phyloP scores from a whole-genome alignment of 2,329 filamentous ascomycete species.

The Fusarium mangiferae region DNA sequence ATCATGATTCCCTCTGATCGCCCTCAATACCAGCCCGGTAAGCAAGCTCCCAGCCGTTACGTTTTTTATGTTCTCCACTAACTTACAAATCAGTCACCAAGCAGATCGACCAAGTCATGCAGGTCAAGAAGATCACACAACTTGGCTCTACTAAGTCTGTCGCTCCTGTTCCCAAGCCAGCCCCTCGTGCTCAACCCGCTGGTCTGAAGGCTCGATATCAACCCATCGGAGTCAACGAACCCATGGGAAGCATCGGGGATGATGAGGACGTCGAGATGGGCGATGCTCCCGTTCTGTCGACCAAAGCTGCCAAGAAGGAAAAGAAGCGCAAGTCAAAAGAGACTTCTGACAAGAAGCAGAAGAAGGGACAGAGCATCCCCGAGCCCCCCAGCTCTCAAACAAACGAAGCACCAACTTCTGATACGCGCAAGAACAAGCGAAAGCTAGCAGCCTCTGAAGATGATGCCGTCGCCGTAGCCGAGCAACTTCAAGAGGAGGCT shows the following conservation, averaged over 20 bases:
- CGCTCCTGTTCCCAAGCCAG: conserved; percentile 60
- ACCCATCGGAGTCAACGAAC: conserved; percentile 66
- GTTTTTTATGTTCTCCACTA: conserved; percentile 11
- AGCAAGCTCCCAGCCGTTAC: conserved; percentile 49
- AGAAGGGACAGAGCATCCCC: conserved; percentile 32
- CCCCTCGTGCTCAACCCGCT: conserved; percentile 72
- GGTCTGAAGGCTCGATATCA: conserved; percentile 74
- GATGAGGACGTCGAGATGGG: conserved; percentile 59
- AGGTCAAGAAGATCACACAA: conserved; percentile 71
- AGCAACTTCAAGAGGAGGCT: conserved; percentile 50
- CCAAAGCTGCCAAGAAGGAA: conserved; percentile 46
- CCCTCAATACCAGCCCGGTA: conserved; percentile 65
- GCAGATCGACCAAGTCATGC: conserved; percentile 68
- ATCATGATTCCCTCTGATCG: conserved; percentile 70
- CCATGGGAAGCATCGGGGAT: conserved; percentile 55
- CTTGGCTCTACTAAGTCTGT: conserved; percentile 56
- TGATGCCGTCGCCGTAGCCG: conserved; percentile 49
- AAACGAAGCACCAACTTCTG: conserved; percentile 30
- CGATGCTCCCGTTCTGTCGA: conserved; percentile 48
- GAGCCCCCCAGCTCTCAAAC: conserved; percentile 28
- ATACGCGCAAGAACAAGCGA: conserved; percentile 50
- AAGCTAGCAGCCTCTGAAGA: conserved; percentile 52
- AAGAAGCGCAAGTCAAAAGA: conserved; percentile 48
- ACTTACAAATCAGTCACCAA: conserved; percentile 44
- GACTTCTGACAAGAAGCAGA: conserved; percentile 46